A percentile compares a stretch with the other conserved stretches of the same genome.
phyloP scores from a whole-genome alignment of 2,329 filamentous ascomycete species.

The Alternaria brassicae region DNA sequence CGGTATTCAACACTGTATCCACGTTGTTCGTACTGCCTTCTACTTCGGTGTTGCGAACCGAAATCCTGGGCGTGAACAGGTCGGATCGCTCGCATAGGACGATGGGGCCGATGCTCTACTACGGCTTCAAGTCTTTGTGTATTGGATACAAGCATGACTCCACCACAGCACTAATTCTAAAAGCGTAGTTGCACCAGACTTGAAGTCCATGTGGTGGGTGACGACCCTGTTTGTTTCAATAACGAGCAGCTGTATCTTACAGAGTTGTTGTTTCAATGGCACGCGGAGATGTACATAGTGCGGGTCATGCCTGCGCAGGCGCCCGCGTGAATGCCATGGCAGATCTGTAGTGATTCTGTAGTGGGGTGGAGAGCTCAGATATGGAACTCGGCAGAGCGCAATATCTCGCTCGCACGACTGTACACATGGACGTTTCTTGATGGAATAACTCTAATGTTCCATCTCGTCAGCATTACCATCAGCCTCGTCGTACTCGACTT shows the following conservation, averaged over 20 bases:
- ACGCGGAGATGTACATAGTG: too few species aligned
- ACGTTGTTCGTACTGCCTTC: too few species aligned
- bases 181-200: background rate
- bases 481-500: slow-evolving; percentile 21
- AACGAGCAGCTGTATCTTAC: background rate
- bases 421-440: background rate
- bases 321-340: background rate
- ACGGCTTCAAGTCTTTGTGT: background rate
- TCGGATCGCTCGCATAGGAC: background rate
- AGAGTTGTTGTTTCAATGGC: background rate
- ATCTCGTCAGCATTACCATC: slow-evolving; percentile 40
- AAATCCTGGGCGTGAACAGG: slow-evolving; percentile 44
- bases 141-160: background rate
- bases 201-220: background rate
- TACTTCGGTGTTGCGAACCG: too few species aligned
- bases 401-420: background rate
- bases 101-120: background rate
- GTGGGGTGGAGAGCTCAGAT: background rate
- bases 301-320: background rate
- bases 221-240: background rate
- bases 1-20: too few species aligned
- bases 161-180: background rate
- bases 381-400: background rate
- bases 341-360: background rate
- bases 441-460: slow-evolving; percentile 23